Base-by-base conservation (phyloP, 179 eudicot species). In the Amaranthus tricolor region DNA sequence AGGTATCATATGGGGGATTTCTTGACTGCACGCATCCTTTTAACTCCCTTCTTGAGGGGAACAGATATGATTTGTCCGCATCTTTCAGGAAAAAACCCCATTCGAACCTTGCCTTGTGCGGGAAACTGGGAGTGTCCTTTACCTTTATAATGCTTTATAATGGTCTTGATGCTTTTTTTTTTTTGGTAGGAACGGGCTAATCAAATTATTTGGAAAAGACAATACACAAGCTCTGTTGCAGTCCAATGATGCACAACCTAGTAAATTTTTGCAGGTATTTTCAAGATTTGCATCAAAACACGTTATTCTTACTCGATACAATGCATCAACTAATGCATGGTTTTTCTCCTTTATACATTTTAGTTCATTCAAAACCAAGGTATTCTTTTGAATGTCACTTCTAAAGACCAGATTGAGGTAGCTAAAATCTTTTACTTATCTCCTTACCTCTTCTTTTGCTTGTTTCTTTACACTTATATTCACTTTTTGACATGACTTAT, bases 351-450 rank as follows among this genome's bases (percentile, higher is more conserved):
- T 6, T 54, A 14, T 5, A 68, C 75, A 69, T 74, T 82, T 63
- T 85, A 96, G 99, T 93, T 96, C 77, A 64, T 88, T 13, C 88
- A 91, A 82, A 91, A 87, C 81, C 82, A 85, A 79, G 90, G 92
- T 63, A 68, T 88, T 83, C 94, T 96, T 82, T 73, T 96, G 56
- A 88, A 88, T 57, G 81, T 93, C 48, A 96, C 92, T 64, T 71
- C 72, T 50, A 83, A 77, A 60, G 86, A 96, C 86, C 87, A 84
- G 57, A 88, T 96, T 59, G 99, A 96, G 98, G 99, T 84, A 87
- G 31, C 66, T 69, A n/a, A 53, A 68, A 14, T 45, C 49, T 15
- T 5, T 17, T 65, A 55, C 62, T 71, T 78, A 9, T 55, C 8
- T 50, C 48, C 19, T 24, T 58, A 0, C 62, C 55, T 62, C 43